Percentiles rank a stretch among this genome's conserved stretches.
These are phyloP conservation scores for Chalciporus piperatoides DNA, from an alignment of 1,284 basidiomycete species.

Conservation along the genomic window DNA sequence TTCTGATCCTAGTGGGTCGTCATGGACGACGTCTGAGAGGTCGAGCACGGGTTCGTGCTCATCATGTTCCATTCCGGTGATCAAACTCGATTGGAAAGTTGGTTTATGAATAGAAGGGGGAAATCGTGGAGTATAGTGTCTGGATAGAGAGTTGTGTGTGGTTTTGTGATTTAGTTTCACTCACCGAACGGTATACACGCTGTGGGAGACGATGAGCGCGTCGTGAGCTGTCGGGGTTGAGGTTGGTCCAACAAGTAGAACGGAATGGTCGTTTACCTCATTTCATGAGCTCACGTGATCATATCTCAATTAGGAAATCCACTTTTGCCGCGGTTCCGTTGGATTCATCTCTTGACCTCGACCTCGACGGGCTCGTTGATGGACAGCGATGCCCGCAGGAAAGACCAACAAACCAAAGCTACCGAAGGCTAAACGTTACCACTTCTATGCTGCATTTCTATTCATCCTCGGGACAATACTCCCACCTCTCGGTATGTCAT, in stretches of 20 bases:
- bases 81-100: constrained; percentile 6
- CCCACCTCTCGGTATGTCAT: constrained; percentile 75
- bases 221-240: constrained; percentile 20
- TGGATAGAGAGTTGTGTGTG: background rate
- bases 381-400: constrained; percentile 34
- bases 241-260: background rate
- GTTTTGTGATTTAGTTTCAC: constrained; percentile 1
- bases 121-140: background rate
- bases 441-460: constrained; percentile 80
- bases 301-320: constrained; percentile 7
- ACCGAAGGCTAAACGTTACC: constrained; percentile 68
- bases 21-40: constrained; percentile 76
- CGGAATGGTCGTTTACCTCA: constrained; percentile 30
- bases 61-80: constrained; percentile 51
- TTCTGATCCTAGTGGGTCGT: constrained; percentile 51
- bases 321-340: background rate
- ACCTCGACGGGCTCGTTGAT: constrained; percentile 6
- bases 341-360: background rate
- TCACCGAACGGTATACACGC: constrained; percentile 22
- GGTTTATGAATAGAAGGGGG: background rate
- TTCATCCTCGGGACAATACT: constrained; percentile 83
- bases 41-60: constrained; percentile 61
- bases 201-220: constrained; percentile 22
- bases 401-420: constrained; percentile 50
- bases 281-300: constrained; percentile 28